These are phyloP conservation scores for Pholiota molesta DNA, from an alignment of 768 basidiomycete genomes.

Conservation along the genomic window DNA sequence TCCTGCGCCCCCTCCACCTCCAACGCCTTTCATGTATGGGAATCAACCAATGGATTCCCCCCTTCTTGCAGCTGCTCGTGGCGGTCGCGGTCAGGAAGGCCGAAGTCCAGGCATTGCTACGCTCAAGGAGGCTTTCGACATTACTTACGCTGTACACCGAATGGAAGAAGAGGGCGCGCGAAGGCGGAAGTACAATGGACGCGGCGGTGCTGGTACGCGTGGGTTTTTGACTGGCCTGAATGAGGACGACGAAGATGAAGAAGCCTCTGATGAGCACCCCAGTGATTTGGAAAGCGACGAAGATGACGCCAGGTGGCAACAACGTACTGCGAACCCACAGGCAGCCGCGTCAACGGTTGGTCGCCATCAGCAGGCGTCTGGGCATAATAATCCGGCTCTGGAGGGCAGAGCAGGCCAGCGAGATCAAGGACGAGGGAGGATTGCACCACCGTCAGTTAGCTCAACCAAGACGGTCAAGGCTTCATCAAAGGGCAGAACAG, in stretches of 20 bases:
- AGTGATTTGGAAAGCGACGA: constrained; percentile 51
- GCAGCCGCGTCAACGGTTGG: background rate
- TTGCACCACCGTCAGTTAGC: constrained; percentile 2
- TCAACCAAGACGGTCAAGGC: background rate
- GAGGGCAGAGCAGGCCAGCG: constrained; percentile 41
- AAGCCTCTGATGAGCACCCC: constrained; percentile 29
- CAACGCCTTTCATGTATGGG: constrained; percentile 60
- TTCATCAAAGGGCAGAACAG: background rate
- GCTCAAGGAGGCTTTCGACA: constrained; percentile 97
- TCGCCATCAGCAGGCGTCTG: constrained; percentile 29
- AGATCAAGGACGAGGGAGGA: constrained; percentile 29
- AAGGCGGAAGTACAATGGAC: constrained; percentile 78
- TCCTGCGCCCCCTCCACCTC: constrained; percentile 62
- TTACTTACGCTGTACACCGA: constrained; percentile 97
- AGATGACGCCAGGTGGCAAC: constrained; percentile 29
- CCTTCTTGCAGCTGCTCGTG: constrained; percentile 77
- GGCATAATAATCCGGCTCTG: constrained; percentile 19
- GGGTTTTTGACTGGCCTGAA: constrained; percentile 87
- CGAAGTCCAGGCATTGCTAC: constrained; percentile 92
- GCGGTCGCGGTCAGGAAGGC: constrained; percentile 67
- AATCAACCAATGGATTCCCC: constrained; percentile 82
- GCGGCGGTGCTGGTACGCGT: constrained; percentile 74
- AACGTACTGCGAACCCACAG: constrained; percentile 1
- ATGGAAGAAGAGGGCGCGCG: constrained; percentile 99
- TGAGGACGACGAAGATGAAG: constrained; percentile 87